Evolutionary conservation across 805 yeast species (phyloP), one percentile per base, ranked within the genome.

Genomic region (Cyberlindnera americana): DNA sequence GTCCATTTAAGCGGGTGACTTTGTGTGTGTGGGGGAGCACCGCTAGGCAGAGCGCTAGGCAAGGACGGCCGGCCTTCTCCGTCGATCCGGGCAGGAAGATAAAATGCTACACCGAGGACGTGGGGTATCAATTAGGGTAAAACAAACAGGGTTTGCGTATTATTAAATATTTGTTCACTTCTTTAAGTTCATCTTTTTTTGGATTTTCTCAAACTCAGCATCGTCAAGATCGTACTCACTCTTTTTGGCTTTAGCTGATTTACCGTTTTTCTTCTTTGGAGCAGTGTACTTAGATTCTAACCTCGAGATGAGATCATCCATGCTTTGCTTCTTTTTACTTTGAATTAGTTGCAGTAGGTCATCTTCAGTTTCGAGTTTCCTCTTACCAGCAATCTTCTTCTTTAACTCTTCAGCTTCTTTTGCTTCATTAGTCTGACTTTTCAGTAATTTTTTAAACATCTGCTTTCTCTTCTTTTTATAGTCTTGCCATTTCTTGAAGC

Each of bases 401-500:
- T 70, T 69, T 47, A 73, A 55, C 45, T 64, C 66, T 43, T 72
- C 76, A 0, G 85, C 86, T 53, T 81, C 81, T 44, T 70, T 69
- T 2, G 88, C 82, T 51, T 83, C 89, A 45, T 73, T 78, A 12
- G 78, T 79, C 45, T 76, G 65, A 34, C 66, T 62, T 41, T 76
- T 73, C 37, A 67, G 50, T 51, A 75, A 70, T 49, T 70, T 73
- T 49, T 64, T 66, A 27, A 77, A 73, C 49, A 66, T 65, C 12
- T 70, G 59, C 33, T 65, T 61, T 27, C 84, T 64, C 3, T 75
- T 69, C 42, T 72, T 69, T 21, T 65, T 61, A 59, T 81, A 81
- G 29, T 63, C 64, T 6, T 61, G 66, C 71, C 78, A 84, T 44
- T 75, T 64, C 34, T 65, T 60, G 14, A 65, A 62, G 7, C 56